Evolutionary conservation across 1,284 basidiomycete species (phyloP), one percentile per base, ranked within the genome.

Genomic region (Malassezia psittaci): DNA sequence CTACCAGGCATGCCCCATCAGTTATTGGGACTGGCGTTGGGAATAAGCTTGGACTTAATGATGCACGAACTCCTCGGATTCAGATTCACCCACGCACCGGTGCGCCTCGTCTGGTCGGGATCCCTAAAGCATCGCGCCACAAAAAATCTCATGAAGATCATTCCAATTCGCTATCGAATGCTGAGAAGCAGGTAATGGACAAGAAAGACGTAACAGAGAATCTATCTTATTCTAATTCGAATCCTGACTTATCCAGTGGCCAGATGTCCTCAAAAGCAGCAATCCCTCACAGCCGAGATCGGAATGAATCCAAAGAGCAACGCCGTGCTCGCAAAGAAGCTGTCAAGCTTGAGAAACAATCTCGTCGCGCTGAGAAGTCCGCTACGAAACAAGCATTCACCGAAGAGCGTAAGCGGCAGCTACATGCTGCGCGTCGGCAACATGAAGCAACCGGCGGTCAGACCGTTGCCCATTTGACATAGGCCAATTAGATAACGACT

Each of bases 301-400:
- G 62, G 9, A 67, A 67, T 60, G 94, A 99, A 77, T 81, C 83
- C 3, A 82, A 83, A 54, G 90, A 90, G 64, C 89, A 88, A 43
- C 89, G 88, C 76, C 89, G 84, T 68, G 82, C 83, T 0, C 82
- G 94, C 18, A 99, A 98, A 76, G 79, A 82, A n/a, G 85, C 83
- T 0, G 83, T 90, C 36, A 98, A 96, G 76, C 81, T 80, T 21
- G 56, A 55, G 50, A 72, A 72, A 50, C 63, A 68, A 60, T 52
- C 52, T 24, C 57, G 69, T 15, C 63, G 67, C 33, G 49, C 60
- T 18, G 54, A 61, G 9, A 71, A 68, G 57, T 49, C 62, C 19
- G 59, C 63, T 38, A 66, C 59, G 11, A 69, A 69, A 39, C 51
- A 63, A 35, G 62, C 61, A 10, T 69, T 68, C 44, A 57, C 60